Percentiles rank a stretch among this genome's conserved stretches.
phyloP scores from a whole-genome alignment of 345 rosid genomes.

The Erysimum cheiranthoides region DNA sequence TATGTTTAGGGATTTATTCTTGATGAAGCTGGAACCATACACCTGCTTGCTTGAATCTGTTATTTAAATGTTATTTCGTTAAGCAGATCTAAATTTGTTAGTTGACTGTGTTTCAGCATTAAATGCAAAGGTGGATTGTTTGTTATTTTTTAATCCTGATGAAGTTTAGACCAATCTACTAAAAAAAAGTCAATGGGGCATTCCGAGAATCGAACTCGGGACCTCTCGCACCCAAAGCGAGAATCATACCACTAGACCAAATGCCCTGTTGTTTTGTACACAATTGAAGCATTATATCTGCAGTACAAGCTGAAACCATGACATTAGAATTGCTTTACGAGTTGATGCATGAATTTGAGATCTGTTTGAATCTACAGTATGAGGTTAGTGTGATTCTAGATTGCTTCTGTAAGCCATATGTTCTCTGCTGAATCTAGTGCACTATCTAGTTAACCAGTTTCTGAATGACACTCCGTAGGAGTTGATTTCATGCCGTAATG shows the following conservation, averaged over 20 bases:
- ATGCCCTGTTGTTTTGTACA: constrained; percentile 16
- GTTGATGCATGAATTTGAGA: background rate
- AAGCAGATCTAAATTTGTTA: background rate
- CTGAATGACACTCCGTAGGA: background rate
- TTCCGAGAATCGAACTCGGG: constrained; percentile 76
- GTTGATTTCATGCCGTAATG: constrained; percentile 1
- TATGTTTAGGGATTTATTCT: too few relatives aligned
- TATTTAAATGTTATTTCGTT: background rate
- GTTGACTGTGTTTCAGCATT: background rate
- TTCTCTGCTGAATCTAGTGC: background rate
- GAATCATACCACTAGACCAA: constrained; percentile 88
- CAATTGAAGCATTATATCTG: background rate
- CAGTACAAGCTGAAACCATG: background rate
- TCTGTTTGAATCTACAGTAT: background rate
- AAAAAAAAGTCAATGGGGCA: constrained; percentile 43
- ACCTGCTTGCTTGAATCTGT: background rate
- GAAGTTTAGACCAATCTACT: background rate
- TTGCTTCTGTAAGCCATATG: background rate
- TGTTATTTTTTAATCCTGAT: background rate
- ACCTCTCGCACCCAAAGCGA: constrained; percentile 91
- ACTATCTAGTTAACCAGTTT: background rate
- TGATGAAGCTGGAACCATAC: background rate
- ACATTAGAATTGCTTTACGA: background rate
- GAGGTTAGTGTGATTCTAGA: background rate
- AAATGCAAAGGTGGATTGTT: background rate